These are phyloP conservation scores for Conidiobolus coronatus DNA, from an alignment of 371 early-diverging fungal species.

Conservation along the genomic window DNA sequence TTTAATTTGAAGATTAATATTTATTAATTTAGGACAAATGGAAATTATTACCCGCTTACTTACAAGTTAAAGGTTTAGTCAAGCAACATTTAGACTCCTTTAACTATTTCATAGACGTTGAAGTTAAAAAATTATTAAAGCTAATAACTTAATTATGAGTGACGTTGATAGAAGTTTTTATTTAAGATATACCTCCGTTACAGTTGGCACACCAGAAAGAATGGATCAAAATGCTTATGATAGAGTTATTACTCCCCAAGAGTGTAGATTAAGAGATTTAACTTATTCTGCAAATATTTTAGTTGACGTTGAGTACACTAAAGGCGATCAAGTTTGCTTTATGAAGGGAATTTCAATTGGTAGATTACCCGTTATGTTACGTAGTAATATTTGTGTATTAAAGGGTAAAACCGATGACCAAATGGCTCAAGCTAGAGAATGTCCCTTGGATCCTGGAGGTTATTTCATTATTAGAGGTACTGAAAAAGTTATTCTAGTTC, in stretches of 20 bases:
- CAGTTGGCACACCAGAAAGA: slow-evolving; percentile 71
- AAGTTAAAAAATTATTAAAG: slow-evolving; percentile 85
- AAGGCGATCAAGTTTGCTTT: slow-evolving; percentile 68
- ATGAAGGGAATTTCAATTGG: slow-evolving; percentile 84
- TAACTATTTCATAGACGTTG: slow-evolving; percentile 96
- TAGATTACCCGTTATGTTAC: slow-evolving; percentile 97
- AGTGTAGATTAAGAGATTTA: slow-evolving; percentile 96
- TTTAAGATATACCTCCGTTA: slow-evolving; percentile 67
- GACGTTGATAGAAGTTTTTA: slow-evolving; percentile 98
- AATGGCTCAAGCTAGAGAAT: slow-evolving; percentile 75
- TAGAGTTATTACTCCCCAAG: slow-evolving; percentile 82
- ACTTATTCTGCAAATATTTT: slow-evolving; percentile 92
- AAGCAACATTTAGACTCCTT: slow-evolving; percentile 99
- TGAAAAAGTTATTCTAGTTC: slow-evolving; percentile 98
- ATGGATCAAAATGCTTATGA: slow-evolving; percentile 52
- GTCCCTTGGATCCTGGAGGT: slow-evolving; percentile 98
- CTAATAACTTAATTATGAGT: slow-evolving; percentile 87
- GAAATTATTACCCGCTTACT: slow-evolving; percentile 91
- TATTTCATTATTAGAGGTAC: slow-evolving; percentile 98
- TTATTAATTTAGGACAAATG: slow-evolving; percentile 93
- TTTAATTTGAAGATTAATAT: too few species aligned
- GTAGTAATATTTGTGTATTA: slow-evolving; percentile 76
- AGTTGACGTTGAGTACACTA: slow-evolving; percentile 95
- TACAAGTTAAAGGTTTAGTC: slow-evolving; percentile 95
- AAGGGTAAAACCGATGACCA: slow-evolving; percentile 54